Base-by-base conservation (phyloP, 2,329 filamentous ascomycete genomes). In the Pezicula neosporulosa region DNA sequence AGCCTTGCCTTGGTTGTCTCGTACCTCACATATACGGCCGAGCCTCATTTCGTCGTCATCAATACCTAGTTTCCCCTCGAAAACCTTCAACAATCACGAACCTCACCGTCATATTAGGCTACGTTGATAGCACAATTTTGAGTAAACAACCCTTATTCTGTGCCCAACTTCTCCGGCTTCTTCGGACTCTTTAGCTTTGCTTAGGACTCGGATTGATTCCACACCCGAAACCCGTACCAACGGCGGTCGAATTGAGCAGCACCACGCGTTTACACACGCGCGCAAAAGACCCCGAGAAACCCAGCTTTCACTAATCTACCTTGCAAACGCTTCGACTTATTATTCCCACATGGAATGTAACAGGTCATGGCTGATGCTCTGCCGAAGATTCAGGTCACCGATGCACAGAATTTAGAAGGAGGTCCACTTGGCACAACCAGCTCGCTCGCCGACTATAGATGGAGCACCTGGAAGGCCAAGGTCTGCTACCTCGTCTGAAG, bases 371-470 rank as follows among this genome's bases (percentile, higher is more conserved):
- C 63, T 61, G 60, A 62, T 37, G 48, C 51, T 18, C 50, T 66
- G 51, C 64, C 63, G 18, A 63, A 60, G 45, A 65, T 66, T 47
- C 60, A 61, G 52, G 60, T 65, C 49, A 66, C 56, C 46, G 59
- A 64, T 52, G 52, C 55, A 44, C 56, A 59, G 18, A 53, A 55
- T 51, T 47, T 53, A 24, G 57, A 63, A 7, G 58, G 51, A 12
- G 58, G 48, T 45, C 53, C 47, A 13, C 47, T 50, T n/a, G 56
- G 55, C 37, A 44, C 50, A 50, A 53, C 55, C 48, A 50, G 47
- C 45, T 61, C 57, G 47, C 45, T 61, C 57, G n/a, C 60, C 56
- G 18, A 57, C 54, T 6, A 56, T 60, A 44, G 63, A 65, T 52
- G 60, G 57, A 39, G 61, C 55, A 24, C 58, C 60, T 16, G 50